Conservation (phyloP, 768 basidiomycete genomes). For the Psilocybe sp. region DNA sequence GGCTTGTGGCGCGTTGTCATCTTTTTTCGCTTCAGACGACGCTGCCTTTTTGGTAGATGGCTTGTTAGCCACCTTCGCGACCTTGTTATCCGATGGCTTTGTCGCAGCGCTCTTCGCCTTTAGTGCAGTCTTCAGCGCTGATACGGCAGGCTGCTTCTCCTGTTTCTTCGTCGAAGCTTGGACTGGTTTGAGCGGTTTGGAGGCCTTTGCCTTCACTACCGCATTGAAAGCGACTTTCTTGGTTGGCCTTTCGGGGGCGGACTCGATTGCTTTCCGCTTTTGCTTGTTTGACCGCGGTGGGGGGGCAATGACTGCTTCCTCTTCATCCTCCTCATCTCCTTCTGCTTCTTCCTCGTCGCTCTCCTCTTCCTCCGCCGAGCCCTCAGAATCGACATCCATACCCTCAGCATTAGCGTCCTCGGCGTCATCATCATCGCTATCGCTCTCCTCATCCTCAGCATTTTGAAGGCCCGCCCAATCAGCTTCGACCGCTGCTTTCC, state of each 20-base stretch:
- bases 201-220: conserved; percentile 10
- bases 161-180: conserved; percentile 8
- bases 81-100: conserved; percentile 7
- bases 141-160: conserved; percentile 5
- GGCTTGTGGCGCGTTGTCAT: conserved; percentile 26
- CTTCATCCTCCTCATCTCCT: conserved; percentile 38
- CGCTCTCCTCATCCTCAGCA: conserved; percentile 31
- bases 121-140: conserved; percentile 2
- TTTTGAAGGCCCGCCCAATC: conserved; percentile 39
- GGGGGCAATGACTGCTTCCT: conserved; percentile 31
- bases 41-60: conserved; percentile 24
- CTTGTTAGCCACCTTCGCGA: conserved; percentile 33
- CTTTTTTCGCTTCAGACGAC: conserved; percentile 6
- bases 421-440: conserved; percentile 25
- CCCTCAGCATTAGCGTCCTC: conserved; percentile 32
- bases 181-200: conserved; percentile 23
- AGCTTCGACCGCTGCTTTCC: conserved; percentile 36
- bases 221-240: conserved; percentile 57
- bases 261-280: conserved; percentile 41
- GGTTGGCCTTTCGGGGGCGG: conserved; percentile 26
- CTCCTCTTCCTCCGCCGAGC: conserved; percentile 37
- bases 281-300: conserved; percentile 34
- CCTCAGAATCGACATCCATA: conserved; percentile 32
- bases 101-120: conserved; percentile 11
- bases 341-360: conserved; percentile 31